These are phyloP conservation scores for Lycium ferocissimum DNA, from an alignment of 257 asterid species.

Conservation along the genomic window DNA sequence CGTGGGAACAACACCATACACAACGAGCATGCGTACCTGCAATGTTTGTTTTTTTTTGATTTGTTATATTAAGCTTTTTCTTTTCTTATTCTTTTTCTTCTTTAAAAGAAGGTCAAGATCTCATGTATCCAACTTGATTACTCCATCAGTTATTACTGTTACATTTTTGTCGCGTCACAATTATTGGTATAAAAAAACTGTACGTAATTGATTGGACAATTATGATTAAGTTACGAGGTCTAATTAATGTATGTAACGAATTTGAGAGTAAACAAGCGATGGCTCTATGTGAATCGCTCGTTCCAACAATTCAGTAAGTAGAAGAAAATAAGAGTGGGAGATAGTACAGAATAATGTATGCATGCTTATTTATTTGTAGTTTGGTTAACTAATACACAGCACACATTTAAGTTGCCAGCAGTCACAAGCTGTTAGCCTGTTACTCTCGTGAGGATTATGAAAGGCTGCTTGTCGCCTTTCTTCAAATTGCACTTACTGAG, in stretches of 20 bases:
- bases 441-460: conserved; percentile 27
- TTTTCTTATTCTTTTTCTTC: background rate
- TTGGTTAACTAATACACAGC: background rate
- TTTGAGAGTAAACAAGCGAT: background rate
- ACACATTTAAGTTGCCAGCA: background rate
- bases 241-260: background rate
- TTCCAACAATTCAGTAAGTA: background rate
- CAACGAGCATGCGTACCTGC: background rate
- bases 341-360: background rate
- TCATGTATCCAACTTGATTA: background rate
- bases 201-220: background rate
- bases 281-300: background rate
- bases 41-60: background rate
- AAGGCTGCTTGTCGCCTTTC: conserved; percentile 10
- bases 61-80: background rate
- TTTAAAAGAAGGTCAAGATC: background rate
- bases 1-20: background rate
- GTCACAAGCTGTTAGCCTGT: background rate
- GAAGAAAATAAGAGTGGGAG: background rate
- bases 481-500: background rate
- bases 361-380: background rate
- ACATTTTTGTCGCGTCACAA: background rate
- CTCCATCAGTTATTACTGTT: conserved; percentile 18
- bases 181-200: too few relatives aligned
- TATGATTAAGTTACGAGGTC: background rate